phyloP scores from a whole-genome alignment of 805 yeast genomes.

The Starmerella stellata region DNA sequence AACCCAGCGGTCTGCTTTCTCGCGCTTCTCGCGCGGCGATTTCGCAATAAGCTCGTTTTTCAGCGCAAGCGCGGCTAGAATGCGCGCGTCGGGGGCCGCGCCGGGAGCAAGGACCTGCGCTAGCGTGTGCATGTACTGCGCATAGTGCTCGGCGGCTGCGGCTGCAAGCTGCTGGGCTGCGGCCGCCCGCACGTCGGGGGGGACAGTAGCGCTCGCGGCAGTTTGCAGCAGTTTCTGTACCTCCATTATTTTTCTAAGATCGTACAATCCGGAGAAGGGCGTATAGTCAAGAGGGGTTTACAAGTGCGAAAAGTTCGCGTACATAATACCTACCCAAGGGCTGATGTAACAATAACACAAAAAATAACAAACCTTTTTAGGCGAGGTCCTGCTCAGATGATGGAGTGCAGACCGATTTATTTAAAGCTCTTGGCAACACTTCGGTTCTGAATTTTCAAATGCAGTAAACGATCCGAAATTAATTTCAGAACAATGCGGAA shows the following conservation, averaged over 20 bases:
- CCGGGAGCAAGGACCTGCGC: conserved; percentile 55
- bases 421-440: no score
- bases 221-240: conserved; percentile 14
- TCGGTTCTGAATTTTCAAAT: no score
- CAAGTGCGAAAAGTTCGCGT: background rate
- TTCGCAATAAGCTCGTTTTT: conserved; percentile 81
- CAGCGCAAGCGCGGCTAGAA: conserved; percentile 73
- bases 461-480: no score
- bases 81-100: conserved; percentile 53
- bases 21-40: conserved; percentile 39
- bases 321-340: background rate
- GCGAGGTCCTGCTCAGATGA: no score
- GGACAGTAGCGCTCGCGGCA: conserved; percentile 15
- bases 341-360: background rate
- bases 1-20: conserved; percentile 56
- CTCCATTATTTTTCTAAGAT: conserved; percentile 6
- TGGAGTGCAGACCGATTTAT: no score
- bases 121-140: conserved; percentile 48
- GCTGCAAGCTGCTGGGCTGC: conserved; percentile 35
- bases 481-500: no score
- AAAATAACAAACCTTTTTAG: no score
- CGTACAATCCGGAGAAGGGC: no score
- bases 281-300: conserved; percentile 2
- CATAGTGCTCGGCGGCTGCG: conserved; percentile 59
- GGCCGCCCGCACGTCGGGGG: conserved; percentile 8